Evolutionary conservation across 805 yeast species (phyloP), one percentile per base, ranked within the genome.

Genomic region (Sugiyamaella mastotermitis): DNA sequence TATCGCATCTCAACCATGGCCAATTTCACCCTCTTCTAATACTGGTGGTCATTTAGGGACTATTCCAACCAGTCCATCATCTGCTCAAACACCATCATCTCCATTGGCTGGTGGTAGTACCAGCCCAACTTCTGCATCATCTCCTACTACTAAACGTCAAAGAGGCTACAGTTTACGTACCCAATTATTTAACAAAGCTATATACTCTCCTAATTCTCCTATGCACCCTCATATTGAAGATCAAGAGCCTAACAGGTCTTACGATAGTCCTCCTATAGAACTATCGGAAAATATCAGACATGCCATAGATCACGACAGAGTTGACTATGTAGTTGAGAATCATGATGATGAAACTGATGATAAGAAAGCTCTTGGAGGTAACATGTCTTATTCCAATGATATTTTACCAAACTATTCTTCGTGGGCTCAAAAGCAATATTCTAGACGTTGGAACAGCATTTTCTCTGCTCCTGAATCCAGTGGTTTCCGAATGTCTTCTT

Each of bases 81-180:
- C n/a, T n/a, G n/a, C n/a, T n/a, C n/a, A n/a, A n/a, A n/a, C n/a
- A n/a, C n/a, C n/a, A n/a, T n/a, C n/a, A n/a, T n/a, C n/a, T n/a
- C n/a, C n/a, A n/a, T n/a, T n/a, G n/a, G n/a, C n/a, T n/a, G n/a
- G n/a, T n/a, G n/a, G n/a, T n/a, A n/a, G n/a, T n/a, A n/a, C n/a
- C n/a, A n/a, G n/a, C n/a, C n/a, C n/a, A n/a, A n/a, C n/a, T n/a
- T n/a, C 24, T 22, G 24, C 9, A 6, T 27, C 30, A 35, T 16
- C 22, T 5, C 9, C 31, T 6, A 14, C 17, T 20, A 26, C 40
- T 22, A n/a, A 31, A 19, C 20, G 50, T 27, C 21, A 27, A 9
- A 23, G 88, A 49, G 87, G 87, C 0, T 74, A 78, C 43, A 77
- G 84, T 6, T 57, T 81, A 40, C 65, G 88, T 43, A 67, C 83